A percentile compares a stretch with the other conserved stretches of the same genome.
These are phyloP conservation scores for Coniophora puteana DNA, from an alignment of 1,284 basidiomycete genomes.

Conservation along the genomic window DNA sequence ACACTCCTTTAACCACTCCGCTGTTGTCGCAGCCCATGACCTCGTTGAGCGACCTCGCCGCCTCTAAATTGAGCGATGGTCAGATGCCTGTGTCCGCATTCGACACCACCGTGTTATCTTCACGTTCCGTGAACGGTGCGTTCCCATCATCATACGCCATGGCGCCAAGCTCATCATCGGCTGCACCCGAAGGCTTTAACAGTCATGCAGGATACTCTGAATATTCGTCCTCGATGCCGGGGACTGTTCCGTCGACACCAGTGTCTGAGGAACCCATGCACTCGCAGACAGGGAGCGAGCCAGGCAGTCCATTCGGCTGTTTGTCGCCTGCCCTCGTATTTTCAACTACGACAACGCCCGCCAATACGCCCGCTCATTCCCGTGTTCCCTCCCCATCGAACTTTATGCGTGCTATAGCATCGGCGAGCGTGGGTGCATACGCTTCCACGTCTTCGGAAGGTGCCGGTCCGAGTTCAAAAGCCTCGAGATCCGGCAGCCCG, in stretches of 20 bases:
- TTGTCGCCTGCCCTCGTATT: slow-evolving; percentile 68
- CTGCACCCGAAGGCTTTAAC: slow-evolving; percentile 48
- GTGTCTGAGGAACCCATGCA: slow-evolving; percentile 31
- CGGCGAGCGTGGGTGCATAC: slow-evolving; percentile 11
- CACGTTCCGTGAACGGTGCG: too few relatives aligned
- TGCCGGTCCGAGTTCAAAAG: too few relatives aligned
- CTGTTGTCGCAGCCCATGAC: slow-evolving; percentile 39
- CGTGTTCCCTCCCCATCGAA: slow-evolving; percentile 35
- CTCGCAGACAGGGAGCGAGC: slow-evolving; percentile 24
- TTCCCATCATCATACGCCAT: slow-evolving; percentile 24
- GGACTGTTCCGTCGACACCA: slow-evolving; percentile 36
- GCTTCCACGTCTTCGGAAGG: slow-evolving; percentile 10
- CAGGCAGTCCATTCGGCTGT: slow-evolving; percentile 38
- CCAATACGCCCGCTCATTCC: slow-evolving; percentile 39
- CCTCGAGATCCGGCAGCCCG: slow-evolving; percentile 12
- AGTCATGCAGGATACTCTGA: slow-evolving; percentile 61
- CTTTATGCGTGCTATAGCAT: slow-evolving; percentile 17
- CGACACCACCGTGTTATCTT: too few relatives aligned
- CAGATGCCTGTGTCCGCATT: slow-evolving; percentile 40
- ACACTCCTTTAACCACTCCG: slow-evolving; percentile 48
- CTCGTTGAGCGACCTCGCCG: slow-evolving; percentile 44
- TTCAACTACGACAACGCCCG: slow-evolving; percentile 34
- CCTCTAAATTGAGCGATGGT: slow-evolving; percentile 21
- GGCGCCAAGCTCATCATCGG: slow-evolving; percentile 21
- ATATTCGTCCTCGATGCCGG: slow-evolving; percentile 61